A percentile compares a stretch with the other conserved stretches of the same genome.
phyloP scores from a whole-genome alignment of 1,284 basidiomycete species.

The Cutaneotrichosporon daszewskae region DNA sequence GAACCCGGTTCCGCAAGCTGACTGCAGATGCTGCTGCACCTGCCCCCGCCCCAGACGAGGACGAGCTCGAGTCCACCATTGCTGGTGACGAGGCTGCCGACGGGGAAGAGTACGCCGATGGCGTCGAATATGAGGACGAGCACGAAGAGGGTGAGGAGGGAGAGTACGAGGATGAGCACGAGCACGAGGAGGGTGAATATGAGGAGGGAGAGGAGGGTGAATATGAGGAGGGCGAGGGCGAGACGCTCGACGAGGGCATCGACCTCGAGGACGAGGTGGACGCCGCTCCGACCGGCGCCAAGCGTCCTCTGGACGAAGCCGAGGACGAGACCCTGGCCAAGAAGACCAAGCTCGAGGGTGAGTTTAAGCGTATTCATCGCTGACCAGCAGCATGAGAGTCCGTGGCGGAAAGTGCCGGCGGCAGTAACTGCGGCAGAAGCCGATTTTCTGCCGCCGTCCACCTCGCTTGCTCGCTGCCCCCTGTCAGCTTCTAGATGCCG shows the following conservation, averaged over 20 bases:
- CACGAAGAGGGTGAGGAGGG: neutral
- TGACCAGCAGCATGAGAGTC: neutral
- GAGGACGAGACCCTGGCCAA: neutral
- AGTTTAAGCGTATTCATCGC: neutral
- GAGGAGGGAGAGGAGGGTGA: constrained; percentile 1
- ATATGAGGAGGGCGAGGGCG: neutral
- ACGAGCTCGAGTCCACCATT: constrained; percentile 1
- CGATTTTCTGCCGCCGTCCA: too few relatives aligned
- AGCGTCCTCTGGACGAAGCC: too few relatives aligned
- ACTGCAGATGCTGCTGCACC: neutral
- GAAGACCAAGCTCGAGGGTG: neutral
- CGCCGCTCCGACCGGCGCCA: too few relatives aligned
- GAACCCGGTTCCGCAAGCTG: neutral
- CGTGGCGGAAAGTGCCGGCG: neutral
- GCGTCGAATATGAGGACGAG: neutral
- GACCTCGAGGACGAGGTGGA: neutral
- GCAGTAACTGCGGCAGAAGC: neutral
- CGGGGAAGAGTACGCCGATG: neutral
- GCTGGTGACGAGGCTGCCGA: neutral
- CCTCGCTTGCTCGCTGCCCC: too few relatives aligned
- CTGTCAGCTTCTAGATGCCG: too few relatives aligned
- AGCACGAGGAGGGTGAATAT: neutral
- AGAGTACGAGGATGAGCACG: neutral
- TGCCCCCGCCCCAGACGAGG: neutral
- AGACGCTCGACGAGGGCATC: neutral